A percentile compares a stretch with the other conserved stretches of the same genome.
These are phyloP conservation scores for Clavispora fructus DNA, from an alignment of 805 yeast genomes.

Conservation along the genomic window DNA sequence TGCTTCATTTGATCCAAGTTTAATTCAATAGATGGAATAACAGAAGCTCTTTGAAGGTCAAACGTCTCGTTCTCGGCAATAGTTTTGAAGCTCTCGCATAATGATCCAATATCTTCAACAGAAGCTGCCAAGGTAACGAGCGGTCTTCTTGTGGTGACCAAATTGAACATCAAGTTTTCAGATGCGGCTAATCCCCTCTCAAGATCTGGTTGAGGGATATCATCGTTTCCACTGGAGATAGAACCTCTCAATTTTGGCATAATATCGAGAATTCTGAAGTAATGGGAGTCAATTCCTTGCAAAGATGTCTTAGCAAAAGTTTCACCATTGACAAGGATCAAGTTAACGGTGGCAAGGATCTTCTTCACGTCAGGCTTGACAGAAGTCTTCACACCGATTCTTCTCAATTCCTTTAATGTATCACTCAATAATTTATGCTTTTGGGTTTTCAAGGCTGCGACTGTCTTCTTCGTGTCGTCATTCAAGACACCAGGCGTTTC, in stretches of 20 bases:
- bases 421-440: constrained; percentile 76
- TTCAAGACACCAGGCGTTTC: constrained; percentile 73
- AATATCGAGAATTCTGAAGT: constrained; percentile 68
- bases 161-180: constrained; percentile 61
- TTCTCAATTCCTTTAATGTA: constrained; percentile 64
- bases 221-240: constrained; percentile 57
- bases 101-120: constrained; percentile 10
- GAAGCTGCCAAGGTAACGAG: constrained; percentile 28
- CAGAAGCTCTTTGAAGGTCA: constrained; percentile 13
- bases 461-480: constrained; percentile 66
- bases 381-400: constrained; percentile 69
- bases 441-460: constrained; percentile 70
- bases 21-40: constrained; percentile 13
- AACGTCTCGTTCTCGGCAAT: constrained; percentile 10
- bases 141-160: constrained; percentile 51
- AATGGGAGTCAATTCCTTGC: constrained; percentile 45
- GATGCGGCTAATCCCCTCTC: constrained; percentile 71
- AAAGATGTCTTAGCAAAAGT: constrained; percentile 37
- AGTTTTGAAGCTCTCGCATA: constrained; percentile 12
- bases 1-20: constrained; percentile 14
- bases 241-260: constrained; percentile 73
- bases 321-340: constrained; percentile 51
- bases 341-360: constrained; percentile 56
- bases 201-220: constrained; percentile 69
- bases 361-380: constrained; percentile 62